Evolutionary conservation across 306 rosid genomes (phyloP).

Genomic region (Trifolium repens): DNA sequence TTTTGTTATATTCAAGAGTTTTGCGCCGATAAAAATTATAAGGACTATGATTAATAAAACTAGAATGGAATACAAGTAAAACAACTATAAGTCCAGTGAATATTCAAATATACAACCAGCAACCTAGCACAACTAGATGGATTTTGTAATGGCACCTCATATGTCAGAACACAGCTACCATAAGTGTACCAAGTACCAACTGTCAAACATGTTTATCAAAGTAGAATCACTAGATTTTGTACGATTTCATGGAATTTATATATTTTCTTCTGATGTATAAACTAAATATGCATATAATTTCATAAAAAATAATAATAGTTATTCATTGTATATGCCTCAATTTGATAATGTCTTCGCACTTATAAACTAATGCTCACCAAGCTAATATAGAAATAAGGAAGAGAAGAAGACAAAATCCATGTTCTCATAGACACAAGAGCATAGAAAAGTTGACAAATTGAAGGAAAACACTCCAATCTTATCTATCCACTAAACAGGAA

Average conservation of each 20-base stretch:
- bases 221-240: background rate
- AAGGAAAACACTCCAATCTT: background rate
- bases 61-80: background rate
- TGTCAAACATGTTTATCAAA: background rate
- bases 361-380: background rate
- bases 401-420: background rate
- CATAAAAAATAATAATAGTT: background rate
- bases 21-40: too few species aligned
- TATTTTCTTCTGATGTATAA: background rate
- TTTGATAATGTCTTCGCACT: background rate
- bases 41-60: background rate
- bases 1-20: background rate
- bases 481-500: slow-evolving; percentile 8
- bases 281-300: background rate
- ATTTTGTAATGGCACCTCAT: slow-evolving; percentile 15
- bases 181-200: slow-evolving; percentile 6
- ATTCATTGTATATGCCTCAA: background rate
- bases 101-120: background rate
- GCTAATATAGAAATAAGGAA: slow-evolving; percentile 21
- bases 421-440: background rate
- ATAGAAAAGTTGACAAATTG: background rate
- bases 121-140: background rate
- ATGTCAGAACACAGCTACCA: background rate
- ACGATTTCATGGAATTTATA: background rate
- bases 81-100: background rate